These are phyloP conservation scores for Mycosphaerella arachidis DNA, from an alignment of 2,329 filamentous ascomycete species.

Conservation along the genomic window DNA sequence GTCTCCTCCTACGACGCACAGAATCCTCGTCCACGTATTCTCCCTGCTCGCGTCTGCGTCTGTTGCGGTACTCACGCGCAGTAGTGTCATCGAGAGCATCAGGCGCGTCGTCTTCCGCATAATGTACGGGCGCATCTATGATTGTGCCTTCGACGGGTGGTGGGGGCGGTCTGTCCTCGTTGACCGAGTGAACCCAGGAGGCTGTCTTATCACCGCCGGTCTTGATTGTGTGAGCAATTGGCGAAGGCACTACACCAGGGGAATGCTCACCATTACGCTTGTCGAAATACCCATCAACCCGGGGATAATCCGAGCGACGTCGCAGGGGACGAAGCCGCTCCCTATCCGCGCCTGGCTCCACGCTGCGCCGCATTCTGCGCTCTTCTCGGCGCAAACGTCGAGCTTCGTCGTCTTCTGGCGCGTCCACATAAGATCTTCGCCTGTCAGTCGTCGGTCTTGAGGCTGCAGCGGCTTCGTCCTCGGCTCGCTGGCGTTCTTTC, in stretches of 20 bases:
- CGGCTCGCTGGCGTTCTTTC: slow-evolving; percentile 21
- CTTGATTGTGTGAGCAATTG: slow-evolving; percentile 28
- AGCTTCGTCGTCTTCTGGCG: slow-evolving; percentile 32
- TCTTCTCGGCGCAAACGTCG: slow-evolving; percentile 41
- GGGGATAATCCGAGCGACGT: slow-evolving; percentile 30
- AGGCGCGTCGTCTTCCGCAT: slow-evolving; percentile 23
- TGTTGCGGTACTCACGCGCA: slow-evolving; percentile 29
- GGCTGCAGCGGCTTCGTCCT: slow-evolving; percentile 19
- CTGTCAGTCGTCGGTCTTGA: slow-evolving; percentile 27
- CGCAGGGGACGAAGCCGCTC: slow-evolving; percentile 28
- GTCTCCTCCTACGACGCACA: slow-evolving; percentile 20
- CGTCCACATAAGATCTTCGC: slow-evolving; percentile 26
- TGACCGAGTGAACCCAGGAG: slow-evolving; percentile 47
- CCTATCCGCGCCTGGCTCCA: slow-evolving; percentile 32
- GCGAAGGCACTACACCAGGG: slow-evolving; percentile 16
- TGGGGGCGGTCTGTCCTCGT: slow-evolving; percentile 44
- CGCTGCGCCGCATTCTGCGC: slow-evolving; percentile 38
- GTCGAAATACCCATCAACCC: slow-evolving; percentile 43
- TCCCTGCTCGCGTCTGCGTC: slow-evolving; percentile 20
- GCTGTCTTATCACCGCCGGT: slow-evolving; percentile 45
- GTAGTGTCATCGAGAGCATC: slow-evolving; percentile 29
- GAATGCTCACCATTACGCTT: slow-evolving; percentile 37
- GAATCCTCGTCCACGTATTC: slow-evolving; percentile 19
- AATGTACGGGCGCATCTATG: slow-evolving; percentile 38
- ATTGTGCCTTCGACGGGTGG: slow-evolving; percentile 45